A percentile compares a stretch with the other conserved stretches of the same genome.
phyloP scores from a whole-genome alignment of 805 yeast species.

The Teunomyces lycoperdinae region DNA sequence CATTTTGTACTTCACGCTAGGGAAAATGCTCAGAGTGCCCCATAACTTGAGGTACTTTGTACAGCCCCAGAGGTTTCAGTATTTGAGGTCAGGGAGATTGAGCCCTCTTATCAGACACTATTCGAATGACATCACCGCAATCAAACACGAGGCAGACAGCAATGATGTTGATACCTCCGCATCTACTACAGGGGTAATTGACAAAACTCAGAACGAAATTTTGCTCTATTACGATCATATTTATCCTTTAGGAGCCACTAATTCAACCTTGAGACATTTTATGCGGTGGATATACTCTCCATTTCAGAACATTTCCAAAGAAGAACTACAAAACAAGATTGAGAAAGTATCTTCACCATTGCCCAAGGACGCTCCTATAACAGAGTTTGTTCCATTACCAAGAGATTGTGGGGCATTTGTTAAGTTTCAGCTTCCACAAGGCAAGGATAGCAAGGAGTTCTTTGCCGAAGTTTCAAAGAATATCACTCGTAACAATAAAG shows the following conservation, averaged over 20 bases:
- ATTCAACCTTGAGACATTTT: constrained; percentile 19
- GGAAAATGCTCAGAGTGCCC: background rate
- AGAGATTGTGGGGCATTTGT: constrained; percentile 96
- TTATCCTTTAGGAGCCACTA: constrained; percentile 29
- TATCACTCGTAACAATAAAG: constrained; percentile 23
- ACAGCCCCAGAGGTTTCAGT: background rate
- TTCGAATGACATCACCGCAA: constrained; percentile 26
- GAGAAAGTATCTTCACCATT: constrained; percentile 21
- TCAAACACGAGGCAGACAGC: constrained; percentile 31
- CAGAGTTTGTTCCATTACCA: constrained; percentile 63
- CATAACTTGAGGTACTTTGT: background rate
- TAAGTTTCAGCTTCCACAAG: constrained; percentile 61
- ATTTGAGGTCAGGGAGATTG: background rate
- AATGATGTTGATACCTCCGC: constrained; percentile 32
- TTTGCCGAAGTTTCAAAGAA: constrained; percentile 51
- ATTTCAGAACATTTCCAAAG: constrained; percentile 7
- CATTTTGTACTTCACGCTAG: background rate
- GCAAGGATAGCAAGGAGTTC: constrained; percentile 47
- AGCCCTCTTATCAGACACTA: constrained; percentile 7
- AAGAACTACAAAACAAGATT: constrained; percentile 19
- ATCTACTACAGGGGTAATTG: constrained; percentile 40
- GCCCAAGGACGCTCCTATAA: constrained; percentile 39
- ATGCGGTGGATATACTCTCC: constrained; percentile 18
- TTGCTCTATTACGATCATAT: constrained; percentile 37
- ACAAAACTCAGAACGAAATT: constrained; percentile 28